These are phyloP conservation scores for Anthostomella pinea DNA, from an alignment of 2,329 filamentous ascomycete species.

Conservation along the genomic window DNA sequence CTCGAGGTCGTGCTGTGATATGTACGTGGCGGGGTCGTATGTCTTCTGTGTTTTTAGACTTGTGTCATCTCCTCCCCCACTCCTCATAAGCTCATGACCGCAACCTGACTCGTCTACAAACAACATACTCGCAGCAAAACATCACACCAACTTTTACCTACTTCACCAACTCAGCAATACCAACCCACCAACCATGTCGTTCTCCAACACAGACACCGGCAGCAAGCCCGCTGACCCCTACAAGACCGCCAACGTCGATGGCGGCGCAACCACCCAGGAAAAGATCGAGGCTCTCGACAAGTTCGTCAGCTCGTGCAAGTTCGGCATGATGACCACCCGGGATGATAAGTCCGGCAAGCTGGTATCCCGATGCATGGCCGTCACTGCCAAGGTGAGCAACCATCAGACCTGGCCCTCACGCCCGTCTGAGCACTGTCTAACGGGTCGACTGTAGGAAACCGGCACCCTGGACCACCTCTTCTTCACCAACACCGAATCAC, in stretches of 20 bases:
- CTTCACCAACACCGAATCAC: slow-evolving; percentile 86
- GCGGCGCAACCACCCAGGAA: slow-evolving; percentile 61
- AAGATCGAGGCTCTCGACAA: slow-evolving; percentile 72
- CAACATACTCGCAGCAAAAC: too few relatives aligned
- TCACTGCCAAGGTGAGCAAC: slow-evolving; percentile 67
- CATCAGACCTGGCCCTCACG: neutral
- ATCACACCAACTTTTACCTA: neutral
- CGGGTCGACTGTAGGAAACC: slow-evolving; percentile 55
- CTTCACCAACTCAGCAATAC: neutral
- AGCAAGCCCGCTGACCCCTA: slow-evolving; percentile 72
- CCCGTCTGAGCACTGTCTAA: neutral
- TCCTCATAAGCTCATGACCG: too few relatives aligned
- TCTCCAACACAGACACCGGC: slow-evolving; percentile 60
- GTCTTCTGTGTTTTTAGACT: too few relatives aligned
- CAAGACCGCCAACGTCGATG: slow-evolving; percentile 67
- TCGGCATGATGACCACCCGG: slow-evolving; percentile 84
- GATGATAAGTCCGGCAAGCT: slow-evolving; percentile 63
- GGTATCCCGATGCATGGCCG: slow-evolving; percentile 80
- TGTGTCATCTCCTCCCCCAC: too few relatives aligned
- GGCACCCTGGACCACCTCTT: slow-evolving; percentile 81
- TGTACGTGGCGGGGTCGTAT: too few relatives aligned
- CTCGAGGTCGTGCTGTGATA: too few relatives aligned
- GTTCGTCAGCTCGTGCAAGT: slow-evolving; percentile 74
- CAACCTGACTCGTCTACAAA: too few relatives aligned
- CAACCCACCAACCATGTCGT: slow-evolving; percentile 40